Base-by-base conservation (phyloP, 2,329 filamentous ascomycete species). In the Alternaria triticimaculans region DNA sequence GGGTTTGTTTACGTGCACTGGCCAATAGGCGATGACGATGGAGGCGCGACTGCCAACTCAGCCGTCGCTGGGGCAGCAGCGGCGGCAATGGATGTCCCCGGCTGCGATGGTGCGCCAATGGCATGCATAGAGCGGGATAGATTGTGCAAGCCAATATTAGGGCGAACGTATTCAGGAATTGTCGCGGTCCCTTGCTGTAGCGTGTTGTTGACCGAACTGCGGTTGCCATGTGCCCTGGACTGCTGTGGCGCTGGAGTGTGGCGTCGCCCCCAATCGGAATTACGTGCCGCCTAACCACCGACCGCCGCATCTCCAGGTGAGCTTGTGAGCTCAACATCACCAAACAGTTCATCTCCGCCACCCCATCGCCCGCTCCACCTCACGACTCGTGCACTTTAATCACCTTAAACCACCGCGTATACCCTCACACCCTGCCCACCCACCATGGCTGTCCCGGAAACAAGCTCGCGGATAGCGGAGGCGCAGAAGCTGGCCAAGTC, bases 401-500 rank as follows among this genome's bases (percentile, higher is more conserved):
- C 20, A 56, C 44, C 49, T 44, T n/a, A 51, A 33, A 51, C 11
- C 49, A 23, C 23, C 18, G 30, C 48, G 48, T 41, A 23, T 37
- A 37, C 30, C 26, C 55, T 41, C 33, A 43, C n/a, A 6, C 62
- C 28, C 55, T 20, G 53, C 54, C 57, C 18, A 23, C 45, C 62
- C 62, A 67, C 44, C 67, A 80, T 80, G 78, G 76, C 78, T 25
- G 77, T 75, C 63, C 68, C 77, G 58, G 84, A 86, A 69, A 85
- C 84, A 70, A 84, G 86, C 72, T 84, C 87, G 80, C 87, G 91
- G 85, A 90, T 97, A 87, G 89, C 91, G 82, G 93, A 97, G 87
- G 95, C 94, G 80, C 90, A 95, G 86, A 90, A 92, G 85, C 84
- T 95, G 77, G 88, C 88, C 72, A 94, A 93, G 84, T 87, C 90